phyloP scores from a whole-genome alignment of 2,329 filamentous ascomycete species.

The Sclerotinia trifoliorum region DNA sequence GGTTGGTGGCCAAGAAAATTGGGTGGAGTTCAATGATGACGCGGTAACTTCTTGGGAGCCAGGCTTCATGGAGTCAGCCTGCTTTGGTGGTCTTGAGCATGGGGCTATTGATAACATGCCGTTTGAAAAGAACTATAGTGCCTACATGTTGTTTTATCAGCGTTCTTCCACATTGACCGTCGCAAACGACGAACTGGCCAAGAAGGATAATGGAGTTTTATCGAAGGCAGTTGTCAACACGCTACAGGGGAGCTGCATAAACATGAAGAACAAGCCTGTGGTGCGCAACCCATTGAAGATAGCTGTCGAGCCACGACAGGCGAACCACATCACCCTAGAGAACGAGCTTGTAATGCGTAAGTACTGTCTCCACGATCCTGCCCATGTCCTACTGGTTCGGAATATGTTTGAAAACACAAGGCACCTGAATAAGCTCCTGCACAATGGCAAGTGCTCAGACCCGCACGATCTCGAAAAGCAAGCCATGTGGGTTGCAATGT shows the following conservation, averaged over 20 bases:
- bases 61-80: slow-evolving; percentile 67
- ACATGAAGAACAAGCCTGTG: slow-evolving; percentile 35
- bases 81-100: slow-evolving; percentile 72
- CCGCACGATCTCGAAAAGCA: slow-evolving; percentile 49
- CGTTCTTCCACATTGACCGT: slow-evolving; percentile 64
- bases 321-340: slow-evolving; percentile 63
- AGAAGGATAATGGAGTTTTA: not conserved
- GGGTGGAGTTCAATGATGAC: slow-evolving; percentile 97
- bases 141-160: slow-evolving; percentile 98
- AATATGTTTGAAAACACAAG: slow-evolving; percentile 59
- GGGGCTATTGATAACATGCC: slow-evolving; percentile 48
- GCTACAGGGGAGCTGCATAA: not conserved
- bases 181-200: slow-evolving; percentile 49
- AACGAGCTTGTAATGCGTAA: slow-evolving; percentile 73
- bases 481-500: slow-evolving; percentile 56
- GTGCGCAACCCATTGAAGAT: slow-evolving; percentile 47
- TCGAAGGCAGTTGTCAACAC: not conserved
- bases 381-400: slow-evolving; percentile 66
- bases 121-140: slow-evolving; percentile 75
- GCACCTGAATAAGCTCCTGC: slow-evolving; percentile 48
- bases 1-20: slow-evolving; percentile 49
- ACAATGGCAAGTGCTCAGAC: slow-evolving; percentile 49
- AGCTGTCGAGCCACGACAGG: slow-evolving; percentile 47
- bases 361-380: slow-evolving; percentile 75
- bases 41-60: slow-evolving; percentile 74